These are phyloP conservation scores for Hanseniaspora nectarophila DNA, from an alignment of 805 yeast species.

Conservation along the genomic window DNA sequence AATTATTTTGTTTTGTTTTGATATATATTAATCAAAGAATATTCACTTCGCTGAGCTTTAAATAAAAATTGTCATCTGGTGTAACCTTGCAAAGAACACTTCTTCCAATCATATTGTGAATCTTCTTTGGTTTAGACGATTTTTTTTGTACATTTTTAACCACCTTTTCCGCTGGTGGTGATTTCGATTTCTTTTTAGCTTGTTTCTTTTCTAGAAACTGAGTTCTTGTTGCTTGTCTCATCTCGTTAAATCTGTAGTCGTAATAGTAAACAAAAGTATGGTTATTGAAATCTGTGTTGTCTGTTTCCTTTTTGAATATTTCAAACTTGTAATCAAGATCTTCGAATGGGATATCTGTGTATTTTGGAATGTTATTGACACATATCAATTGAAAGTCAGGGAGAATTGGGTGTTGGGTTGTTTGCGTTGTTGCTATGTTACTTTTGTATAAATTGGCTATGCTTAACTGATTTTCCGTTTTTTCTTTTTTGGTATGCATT, in stretches of 20 bases:
- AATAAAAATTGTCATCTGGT: neutral
- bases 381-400: constrained; percentile 8
- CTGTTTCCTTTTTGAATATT: neutral
- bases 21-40: neutral
- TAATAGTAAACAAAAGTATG: constrained; percentile 3
- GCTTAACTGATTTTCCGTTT: neutral
- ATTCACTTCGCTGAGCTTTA: constrained; percentile 1
- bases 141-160: neutral
- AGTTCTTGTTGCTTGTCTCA: neutral
- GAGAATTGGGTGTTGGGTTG: constrained; percentile 1
- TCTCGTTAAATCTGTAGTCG: neutral
- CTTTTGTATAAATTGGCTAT: constrained; percentile 4
- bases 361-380: neutral
- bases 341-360: neutral
- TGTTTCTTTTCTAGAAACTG: constrained; percentile 4
- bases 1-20: no score
- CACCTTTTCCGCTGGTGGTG: neutral
- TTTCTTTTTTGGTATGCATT: neutral
- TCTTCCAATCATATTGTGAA: neutral
- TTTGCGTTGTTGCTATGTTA: constrained; percentile 1
- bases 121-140: neutral
- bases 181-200: neutral
- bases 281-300: neutral
- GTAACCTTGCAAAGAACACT: neutral
- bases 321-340: constrained; percentile 5